Evolutionary conservation across 768 basidiomycete species (phyloP), one percentile per base, ranked within the genome.

Genomic region (Tylopilus subfusipes): DNA sequence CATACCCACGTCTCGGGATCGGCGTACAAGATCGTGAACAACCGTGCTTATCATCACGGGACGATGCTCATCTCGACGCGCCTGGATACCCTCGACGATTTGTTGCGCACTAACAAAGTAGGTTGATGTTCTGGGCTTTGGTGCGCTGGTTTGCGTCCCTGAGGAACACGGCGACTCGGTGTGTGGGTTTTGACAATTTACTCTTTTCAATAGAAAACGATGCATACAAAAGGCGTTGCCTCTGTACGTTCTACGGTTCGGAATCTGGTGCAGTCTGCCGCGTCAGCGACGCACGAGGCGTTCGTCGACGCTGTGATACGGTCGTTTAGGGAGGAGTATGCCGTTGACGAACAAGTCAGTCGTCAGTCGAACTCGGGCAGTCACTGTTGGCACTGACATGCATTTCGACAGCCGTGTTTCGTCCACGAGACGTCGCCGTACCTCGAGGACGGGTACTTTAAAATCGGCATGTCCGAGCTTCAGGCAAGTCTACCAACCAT

Each of bases 21-120:
- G 10, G 97, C 97, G 12, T 99, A 97, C 75, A 98, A 97, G 73
- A 90, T 99, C 52, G 86, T 88, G 42, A 89, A 84, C 61, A 83
- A 84, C 49, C 79, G 97, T 27, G 93, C 94, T 8, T 98, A 98
- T 72, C 96, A 98, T 63, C 97, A 99, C 62, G 97, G 97, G 0
- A 99, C 97, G 16, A 99, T 99, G 97, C 82, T 99, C 25, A 88
- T 98, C 21, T 86, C 90, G 9, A 93, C 93, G 4, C 73, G 78
- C 43, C 78, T 98, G 27, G 75, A 80, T 31, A 78, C 81, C 7
- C 74, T 99, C 9, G 88, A 90, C 0, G 82, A 88, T 56, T 71
- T 93, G 11, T 75, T 98, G 46, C 82, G 76, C 13, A 76, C 79
- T 0, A 73, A 80, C 50, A 88, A 89, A 74, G 91, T 89, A 55